A percentile compares a stretch with the other conserved stretches of the same genome.
phyloP scores from a whole-genome alignment of 1,284 basidiomycete genomes.

The Neonothopanus nambi region DNA sequence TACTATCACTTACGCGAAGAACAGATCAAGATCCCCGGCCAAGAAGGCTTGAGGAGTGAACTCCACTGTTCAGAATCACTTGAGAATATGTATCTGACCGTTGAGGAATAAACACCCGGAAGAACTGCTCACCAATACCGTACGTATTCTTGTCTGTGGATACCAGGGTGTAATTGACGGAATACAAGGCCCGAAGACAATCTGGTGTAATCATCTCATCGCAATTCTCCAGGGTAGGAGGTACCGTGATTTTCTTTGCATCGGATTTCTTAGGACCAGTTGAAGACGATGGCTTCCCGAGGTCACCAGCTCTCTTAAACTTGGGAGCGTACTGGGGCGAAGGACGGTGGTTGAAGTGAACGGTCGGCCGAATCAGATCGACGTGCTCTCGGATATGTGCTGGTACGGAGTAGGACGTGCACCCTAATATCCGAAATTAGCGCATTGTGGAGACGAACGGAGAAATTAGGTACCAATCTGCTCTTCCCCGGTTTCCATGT shows the following conservation, averaged over 20 bases:
- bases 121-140: slow-evolving; percentile 42
- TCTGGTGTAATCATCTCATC: slow-evolving; percentile 43
- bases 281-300: slow-evolving; percentile 32
- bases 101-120: neutral
- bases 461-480: slow-evolving; percentile 25
- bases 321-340: slow-evolving; percentile 11
- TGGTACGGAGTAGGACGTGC: slow-evolving; percentile 45
- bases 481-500: slow-evolving; percentile 33
- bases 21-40: slow-evolving; percentile 31
- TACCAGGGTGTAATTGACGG: slow-evolving; percentile 40
- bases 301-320: slow-evolving; percentile 19
- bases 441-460: neutral
- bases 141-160: slow-evolving; percentile 44
- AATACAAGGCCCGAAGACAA: slow-evolving; percentile 50
- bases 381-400: slow-evolving; percentile 40
- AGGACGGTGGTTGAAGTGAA: slow-evolving; percentile 38
- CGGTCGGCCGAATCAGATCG: slow-evolving; percentile 47
- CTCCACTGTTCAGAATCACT: slow-evolving; percentile 20
- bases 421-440: slow-evolving; percentile 32
- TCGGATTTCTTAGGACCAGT: slow-evolving; percentile 38
- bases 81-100: neutral
- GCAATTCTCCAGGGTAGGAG: slow-evolving; percentile 35
- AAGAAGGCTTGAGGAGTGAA: slow-evolving; percentile 36
- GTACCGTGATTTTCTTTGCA: slow-evolving; percentile 23
- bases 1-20: slow-evolving; percentile 26